Evolutionary conservation across 192 early-diverging fungal species (phyloP).

Genomic region (Entomortierella chlamydospora): DNA sequence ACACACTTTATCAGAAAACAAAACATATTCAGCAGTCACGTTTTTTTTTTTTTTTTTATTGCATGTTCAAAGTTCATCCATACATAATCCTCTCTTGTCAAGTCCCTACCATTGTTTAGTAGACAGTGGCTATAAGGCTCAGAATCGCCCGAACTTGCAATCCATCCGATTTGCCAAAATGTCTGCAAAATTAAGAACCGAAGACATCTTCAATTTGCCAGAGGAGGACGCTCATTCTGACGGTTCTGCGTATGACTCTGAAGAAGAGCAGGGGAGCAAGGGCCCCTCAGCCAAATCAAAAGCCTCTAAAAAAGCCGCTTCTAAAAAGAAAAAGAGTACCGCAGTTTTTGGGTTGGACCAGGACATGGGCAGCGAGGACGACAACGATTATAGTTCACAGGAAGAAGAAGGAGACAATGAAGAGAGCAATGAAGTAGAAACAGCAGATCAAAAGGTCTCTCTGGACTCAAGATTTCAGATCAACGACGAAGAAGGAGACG

Average conservation of each 20-base stretch:
- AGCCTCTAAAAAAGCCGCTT: slow-evolving; percentile 4
- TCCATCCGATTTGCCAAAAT: not conserved
- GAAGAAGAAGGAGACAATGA: slow-evolving; percentile 38
- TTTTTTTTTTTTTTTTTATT: slow-evolving; percentile 18
- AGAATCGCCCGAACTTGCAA: not conserved
- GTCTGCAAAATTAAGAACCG: slow-evolving; percentile 29
- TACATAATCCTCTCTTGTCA: not conserved
- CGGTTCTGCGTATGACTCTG: slow-evolving; percentile 34
- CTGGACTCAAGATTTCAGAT: not conserved
- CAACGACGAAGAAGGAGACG: not conserved
- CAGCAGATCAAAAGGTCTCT: not conserved
- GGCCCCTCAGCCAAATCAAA: slow-evolving; percentile 1
- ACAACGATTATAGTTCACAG: slow-evolving; percentile 32
- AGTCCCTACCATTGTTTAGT: too few relatives aligned
- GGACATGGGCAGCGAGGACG: slow-evolving; percentile 14
- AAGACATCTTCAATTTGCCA: slow-evolving; percentile 41
- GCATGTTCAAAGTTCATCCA: not conserved
- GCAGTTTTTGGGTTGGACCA: slow-evolving; percentile 43
- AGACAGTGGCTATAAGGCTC: too few relatives aligned
- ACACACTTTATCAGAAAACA: slow-evolving; percentile 1
- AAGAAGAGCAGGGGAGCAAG: slow-evolving; percentile 14
- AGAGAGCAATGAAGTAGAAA: slow-evolving; percentile 4
- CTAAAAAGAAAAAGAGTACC: slow-evolving; percentile 19
- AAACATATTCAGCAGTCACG: slow-evolving; percentile 31
- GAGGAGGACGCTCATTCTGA: slow-evolving; percentile 46